Evolutionary conservation across 2,329 filamentous ascomycete species (phyloP).

Genomic region (Paradendryphiella salina): DNA sequence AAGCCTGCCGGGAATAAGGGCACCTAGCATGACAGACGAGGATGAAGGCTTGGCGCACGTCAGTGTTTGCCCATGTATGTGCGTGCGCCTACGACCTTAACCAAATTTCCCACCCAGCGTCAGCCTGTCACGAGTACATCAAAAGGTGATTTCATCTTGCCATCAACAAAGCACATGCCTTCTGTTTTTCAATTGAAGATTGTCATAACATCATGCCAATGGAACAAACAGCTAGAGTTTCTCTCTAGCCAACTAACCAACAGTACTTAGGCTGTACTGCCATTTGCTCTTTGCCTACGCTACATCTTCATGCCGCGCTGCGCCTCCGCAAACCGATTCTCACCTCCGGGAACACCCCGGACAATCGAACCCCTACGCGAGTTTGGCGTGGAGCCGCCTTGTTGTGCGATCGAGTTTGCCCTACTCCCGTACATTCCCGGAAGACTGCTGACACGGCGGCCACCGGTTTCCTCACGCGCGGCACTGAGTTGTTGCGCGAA

Average conservation of each 20-base stretch:
- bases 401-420: conserved; percentile 31
- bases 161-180: no score
- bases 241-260: not conserved
- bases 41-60: no score
- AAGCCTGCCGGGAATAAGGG: no score
- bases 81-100: no score
- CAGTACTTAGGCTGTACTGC: not conserved
- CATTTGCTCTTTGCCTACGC: conserved; percentile 12
- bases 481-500: conserved; percentile 56
- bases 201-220: no score
- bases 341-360: conserved; percentile 21
- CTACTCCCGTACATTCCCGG: conserved; percentile 40
- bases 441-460: conserved; percentile 38
- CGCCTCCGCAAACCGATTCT: conserved; percentile 17
- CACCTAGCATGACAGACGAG: no score
- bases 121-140: no score
- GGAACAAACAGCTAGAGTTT: no score
- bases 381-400: conserved; percentile 22
- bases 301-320: conserved; percentile 10
- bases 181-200: no score
- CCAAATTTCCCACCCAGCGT: no score
- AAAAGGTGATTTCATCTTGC: no score
- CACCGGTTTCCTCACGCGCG: conserved; percentile 39
- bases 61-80: no score
- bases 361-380: conserved; percentile 39